Evolutionary conservation across 345 rosid genomes (phyloP), one percentile per base, ranked within the genome.

Genomic region (Pugionium dolabratum): DNA sequence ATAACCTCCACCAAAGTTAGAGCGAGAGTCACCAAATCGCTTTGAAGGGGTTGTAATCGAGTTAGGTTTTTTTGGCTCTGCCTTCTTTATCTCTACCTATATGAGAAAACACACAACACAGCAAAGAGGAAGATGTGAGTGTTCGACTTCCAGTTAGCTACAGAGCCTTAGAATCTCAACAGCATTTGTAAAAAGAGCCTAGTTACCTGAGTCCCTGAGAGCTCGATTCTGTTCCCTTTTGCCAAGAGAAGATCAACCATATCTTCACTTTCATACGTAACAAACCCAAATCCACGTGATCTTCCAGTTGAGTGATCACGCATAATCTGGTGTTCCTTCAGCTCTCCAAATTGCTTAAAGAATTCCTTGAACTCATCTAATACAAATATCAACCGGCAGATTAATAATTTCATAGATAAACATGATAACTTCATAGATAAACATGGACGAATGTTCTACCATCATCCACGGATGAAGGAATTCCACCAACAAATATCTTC

Each of bases 401-500:
- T 78, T 9, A 73, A 46, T 9, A 44, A 9, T 64, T 59, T 30
- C 25, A 36, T 4, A 45, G 2, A 53, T 11, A 65, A 10, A 63
- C 30, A 53, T 43, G 34, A 36, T 18, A 18, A 18, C 18, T 18
- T 18, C 28, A 39, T 9, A 11, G 18, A 40, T 10, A 26, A 18
- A 18, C 18, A 6, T 3, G 7, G 36, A 46, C 11, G 5, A 3
- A 4, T 26, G 10, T 5, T 32, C 61, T 71, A 88, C 99, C 99
- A 79, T 90, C 99, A 39, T 84, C 81, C 26, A 90, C 89, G 3
- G 86, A 51, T 6, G 93, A 67, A 46, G 99, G 99, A 64, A 94
- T 85, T 39, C 99, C 99, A 61, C 97, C 99, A 31, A 94, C 96
- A 80, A 94, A 94, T 58, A 94, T 90, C 82, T 90, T 94, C 86